phyloP scores from a whole-genome alignment of 2,329 filamentous ascomycete genomes.

The Sporothrix schenckii region DNA sequence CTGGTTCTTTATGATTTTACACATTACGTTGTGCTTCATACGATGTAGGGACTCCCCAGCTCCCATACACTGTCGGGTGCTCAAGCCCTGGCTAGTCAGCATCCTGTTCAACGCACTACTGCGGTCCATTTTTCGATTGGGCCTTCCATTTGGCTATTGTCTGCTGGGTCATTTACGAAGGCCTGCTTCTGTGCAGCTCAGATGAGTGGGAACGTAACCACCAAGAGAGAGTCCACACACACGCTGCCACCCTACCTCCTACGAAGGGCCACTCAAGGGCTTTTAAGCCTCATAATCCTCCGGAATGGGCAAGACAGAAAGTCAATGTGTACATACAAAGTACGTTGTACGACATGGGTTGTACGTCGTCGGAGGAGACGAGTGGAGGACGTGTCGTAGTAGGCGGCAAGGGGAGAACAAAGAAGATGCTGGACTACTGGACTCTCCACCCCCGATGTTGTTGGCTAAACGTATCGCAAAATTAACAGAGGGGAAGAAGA shows the following conservation, averaged over 20 bases:
- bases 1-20: background rate
- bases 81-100: background rate
- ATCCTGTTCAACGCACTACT: background rate
- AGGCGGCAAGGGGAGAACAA: slow-evolving; percentile 21
- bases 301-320: slow-evolving; percentile 1
- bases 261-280: background rate
- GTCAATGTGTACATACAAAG: background rate
- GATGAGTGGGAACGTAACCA: background rate
- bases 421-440: background rate
- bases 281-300: background rate
- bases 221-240: slow-evolving; percentile 15
- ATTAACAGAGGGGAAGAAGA: background rate
- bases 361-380: background rate
- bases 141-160: slow-evolving; percentile 13
- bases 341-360: too few species aligned
- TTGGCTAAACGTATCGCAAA: background rate
- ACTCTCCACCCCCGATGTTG: slow-evolving; percentile 5
- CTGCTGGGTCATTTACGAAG: slow-evolving; percentile 1
- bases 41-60: too few species aligned
- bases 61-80: background rate
- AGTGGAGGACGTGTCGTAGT: background rate
- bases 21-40: background rate
- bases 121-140: background rate
- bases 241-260: slow-evolving; percentile 1
- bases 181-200: slow-evolving; percentile 1